phyloP scores from a whole-genome alignment of 192 early-diverging fungal species.

The Obelidium mucronatum region DNA sequence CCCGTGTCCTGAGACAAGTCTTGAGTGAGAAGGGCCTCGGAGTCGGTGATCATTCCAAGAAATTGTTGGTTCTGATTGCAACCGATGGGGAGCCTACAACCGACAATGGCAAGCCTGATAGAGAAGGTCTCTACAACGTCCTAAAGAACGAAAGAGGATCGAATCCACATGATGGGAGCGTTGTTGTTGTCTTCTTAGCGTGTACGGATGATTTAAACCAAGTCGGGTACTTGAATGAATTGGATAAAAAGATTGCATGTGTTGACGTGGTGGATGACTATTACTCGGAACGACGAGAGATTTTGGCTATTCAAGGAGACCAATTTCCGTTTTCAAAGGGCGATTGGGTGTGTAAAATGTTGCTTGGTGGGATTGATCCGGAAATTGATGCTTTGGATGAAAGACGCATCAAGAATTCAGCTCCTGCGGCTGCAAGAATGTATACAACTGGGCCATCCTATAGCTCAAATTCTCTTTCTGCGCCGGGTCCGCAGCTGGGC shows the following conservation, averaged over 20 bases:
- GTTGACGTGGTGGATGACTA: background rate
- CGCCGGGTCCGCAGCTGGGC: no score
- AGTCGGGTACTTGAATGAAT: background rate
- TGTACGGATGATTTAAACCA: background rate
- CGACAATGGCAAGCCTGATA: background rate
- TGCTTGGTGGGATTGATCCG: background rate
- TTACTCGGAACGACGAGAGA: background rate
- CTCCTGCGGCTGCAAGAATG: no score
- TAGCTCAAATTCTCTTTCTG: no score
- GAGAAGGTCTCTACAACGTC: background rate
- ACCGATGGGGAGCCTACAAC: constrained; percentile 4
- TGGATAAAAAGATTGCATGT: background rate
- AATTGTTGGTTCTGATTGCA: background rate
- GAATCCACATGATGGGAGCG: background rate
- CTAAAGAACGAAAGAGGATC: background rate
- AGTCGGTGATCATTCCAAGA: background rate
- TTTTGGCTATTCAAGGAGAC: background rate
- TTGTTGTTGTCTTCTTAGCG: background rate
- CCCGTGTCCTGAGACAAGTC: constrained; percentile 5
- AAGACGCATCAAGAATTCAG: no score
- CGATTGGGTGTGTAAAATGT: constrained; percentile 12
- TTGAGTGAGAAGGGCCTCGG: no score
- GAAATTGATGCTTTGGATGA: constrained; percentile 6
- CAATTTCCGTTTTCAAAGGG: background rate
- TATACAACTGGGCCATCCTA: no score